Evolutionary conservation across 2,329 filamentous ascomycete species (phyloP).

Genomic region (Sarocladium oryzae): DNA sequence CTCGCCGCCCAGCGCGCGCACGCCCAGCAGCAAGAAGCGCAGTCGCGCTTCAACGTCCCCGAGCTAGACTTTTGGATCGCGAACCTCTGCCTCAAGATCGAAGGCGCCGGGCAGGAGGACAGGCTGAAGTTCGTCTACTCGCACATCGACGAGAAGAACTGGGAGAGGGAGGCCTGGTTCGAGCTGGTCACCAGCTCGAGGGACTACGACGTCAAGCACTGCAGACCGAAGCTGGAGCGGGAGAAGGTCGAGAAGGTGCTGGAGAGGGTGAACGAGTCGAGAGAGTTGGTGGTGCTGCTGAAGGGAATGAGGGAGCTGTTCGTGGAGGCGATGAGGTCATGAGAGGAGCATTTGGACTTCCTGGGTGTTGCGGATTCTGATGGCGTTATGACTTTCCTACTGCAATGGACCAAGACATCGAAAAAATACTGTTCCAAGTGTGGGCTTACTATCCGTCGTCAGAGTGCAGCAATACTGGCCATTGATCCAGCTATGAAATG

Average conservation of each 20-base stretch:
- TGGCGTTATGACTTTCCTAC: too few relatives aligned
- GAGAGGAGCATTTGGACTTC: too few relatives aligned
- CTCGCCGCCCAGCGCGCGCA: conserved; percentile 67
- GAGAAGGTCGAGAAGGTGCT: conserved; percentile 72
- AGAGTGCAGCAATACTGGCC: too few relatives aligned
- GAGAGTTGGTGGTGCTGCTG: conserved; percentile 64
- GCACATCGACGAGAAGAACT: conserved; percentile 79
- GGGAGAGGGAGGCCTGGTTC: conserved; percentile 88
- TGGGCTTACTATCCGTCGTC: too few relatives aligned
- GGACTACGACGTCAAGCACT: conserved; percentile 80
- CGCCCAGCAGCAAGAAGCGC: conserved; percentile 69
- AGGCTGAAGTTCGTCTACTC: conserved; percentile 85
- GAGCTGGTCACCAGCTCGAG: conserved; percentile 75
- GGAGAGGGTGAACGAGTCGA: conserved; percentile 73
- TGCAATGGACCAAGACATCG: too few relatives aligned
- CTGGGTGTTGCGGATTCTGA: too few relatives aligned
- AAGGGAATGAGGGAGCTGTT: conserved; percentile 82
- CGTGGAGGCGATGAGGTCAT: conserved; percentile 56
- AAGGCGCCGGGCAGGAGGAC: conserved; percentile 79
- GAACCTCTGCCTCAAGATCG: conserved; percentile 81
- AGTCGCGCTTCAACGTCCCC: conserved; percentile 82
- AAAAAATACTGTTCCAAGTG: too few relatives aligned
- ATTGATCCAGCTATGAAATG: too few relatives aligned
- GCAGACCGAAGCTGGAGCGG: conserved; percentile 73
- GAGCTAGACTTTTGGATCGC: conserved; percentile 96